Percentiles rank a stretch among this genome's conserved stretches.
phyloP scores from a whole-genome alignment of 2,329 filamentous ascomycete genomes.

The Aspergillus spinulosporus region DNA sequence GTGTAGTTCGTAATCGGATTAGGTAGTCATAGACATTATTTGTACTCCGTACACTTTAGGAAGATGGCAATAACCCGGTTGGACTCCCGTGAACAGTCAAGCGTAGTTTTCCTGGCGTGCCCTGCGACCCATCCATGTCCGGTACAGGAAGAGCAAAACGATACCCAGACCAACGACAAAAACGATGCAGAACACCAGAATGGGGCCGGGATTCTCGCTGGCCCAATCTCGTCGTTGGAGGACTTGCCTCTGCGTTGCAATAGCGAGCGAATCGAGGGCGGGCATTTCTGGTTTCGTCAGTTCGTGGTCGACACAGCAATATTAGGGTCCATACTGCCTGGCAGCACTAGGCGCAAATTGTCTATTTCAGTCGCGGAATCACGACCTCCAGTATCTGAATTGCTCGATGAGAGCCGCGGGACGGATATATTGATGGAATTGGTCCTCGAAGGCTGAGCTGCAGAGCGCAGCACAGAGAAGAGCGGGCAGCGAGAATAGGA shows the following conservation, averaged over 20 bases:
- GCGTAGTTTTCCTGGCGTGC: slow-evolving; percentile 27
- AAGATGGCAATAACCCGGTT: not conserved
- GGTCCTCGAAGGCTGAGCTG: not conserved
- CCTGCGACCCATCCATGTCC: slow-evolving; percentile 41
- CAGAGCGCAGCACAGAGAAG: not conserved
- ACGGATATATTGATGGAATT: not conserved
- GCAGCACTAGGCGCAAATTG: not conserved
- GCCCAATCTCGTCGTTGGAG: slow-evolving; percentile 55
- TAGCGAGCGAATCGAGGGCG: slow-evolving; percentile 29
- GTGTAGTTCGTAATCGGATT: not conserved
- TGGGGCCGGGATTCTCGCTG: slow-evolving; percentile 57
- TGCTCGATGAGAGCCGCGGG: not conserved
- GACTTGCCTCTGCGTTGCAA: slow-evolving; percentile 34
- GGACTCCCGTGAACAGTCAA: not conserved
- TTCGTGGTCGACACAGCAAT: not conserved
- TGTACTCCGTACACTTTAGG: not conserved
- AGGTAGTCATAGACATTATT: not conserved
- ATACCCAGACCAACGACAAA: slow-evolving; percentile 57
- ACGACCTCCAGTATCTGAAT: not conserved
- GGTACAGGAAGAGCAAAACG: slow-evolving; percentile 51
- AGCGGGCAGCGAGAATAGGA: slow-evolving; percentile 9
- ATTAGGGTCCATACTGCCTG: not conserved
- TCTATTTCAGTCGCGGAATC: not conserved
- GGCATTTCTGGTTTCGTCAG: slow-evolving; percentile 24
- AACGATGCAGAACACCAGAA: slow-evolving; percentile 64